phyloP scores from a whole-genome alignment of 2,329 filamentous ascomycete species.

The Talaromyces sp. region DNA sequence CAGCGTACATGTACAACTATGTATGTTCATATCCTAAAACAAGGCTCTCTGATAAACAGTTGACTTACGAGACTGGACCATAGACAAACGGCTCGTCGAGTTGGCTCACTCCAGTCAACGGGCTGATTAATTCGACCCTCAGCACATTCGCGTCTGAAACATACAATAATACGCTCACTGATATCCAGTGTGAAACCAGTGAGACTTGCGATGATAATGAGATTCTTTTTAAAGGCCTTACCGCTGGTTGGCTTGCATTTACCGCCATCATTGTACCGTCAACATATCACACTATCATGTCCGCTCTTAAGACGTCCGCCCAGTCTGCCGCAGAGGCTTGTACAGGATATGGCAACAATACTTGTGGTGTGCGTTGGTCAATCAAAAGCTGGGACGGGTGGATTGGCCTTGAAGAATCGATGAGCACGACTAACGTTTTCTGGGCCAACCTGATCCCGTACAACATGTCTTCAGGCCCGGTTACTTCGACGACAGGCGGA shows the following conservation, averaged over 20 bases:
- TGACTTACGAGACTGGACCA: not conserved
- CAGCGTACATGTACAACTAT: slow-evolving; percentile 64
- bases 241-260: slow-evolving; percentile 56
- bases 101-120: slow-evolving; percentile 5
- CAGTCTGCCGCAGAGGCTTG: slow-evolving; percentile 51
- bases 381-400: slow-evolving; percentile 29
- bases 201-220: slow-evolving; percentile 58
- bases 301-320: slow-evolving; percentile 49
- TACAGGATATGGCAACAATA: slow-evolving; percentile 37
- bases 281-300: slow-evolving; percentile 46
- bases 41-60: not conserved
- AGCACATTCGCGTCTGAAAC: not conserved
- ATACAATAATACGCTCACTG: slow-evolving; percentile 44
- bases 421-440: slow-evolving; percentile 32
- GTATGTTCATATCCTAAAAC: slow-evolving; percentile 35
- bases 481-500: slow-evolving; percentile 25
- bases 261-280: slow-evolving; percentile 56
- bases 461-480: slow-evolving; percentile 14
- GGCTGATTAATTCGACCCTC: not conserved
- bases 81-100: slow-evolving; percentile 20
- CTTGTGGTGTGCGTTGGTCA: slow-evolving; percentile 39
- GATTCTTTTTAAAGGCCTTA: slow-evolving; percentile 61
- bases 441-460: slow-evolving; percentile 24
- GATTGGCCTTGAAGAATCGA: slow-evolving; percentile 37
- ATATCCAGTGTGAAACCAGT: slow-evolving; percentile 53